Conservation (phyloP, 106 monocot species). For the Dioscorea alata region DNA sequence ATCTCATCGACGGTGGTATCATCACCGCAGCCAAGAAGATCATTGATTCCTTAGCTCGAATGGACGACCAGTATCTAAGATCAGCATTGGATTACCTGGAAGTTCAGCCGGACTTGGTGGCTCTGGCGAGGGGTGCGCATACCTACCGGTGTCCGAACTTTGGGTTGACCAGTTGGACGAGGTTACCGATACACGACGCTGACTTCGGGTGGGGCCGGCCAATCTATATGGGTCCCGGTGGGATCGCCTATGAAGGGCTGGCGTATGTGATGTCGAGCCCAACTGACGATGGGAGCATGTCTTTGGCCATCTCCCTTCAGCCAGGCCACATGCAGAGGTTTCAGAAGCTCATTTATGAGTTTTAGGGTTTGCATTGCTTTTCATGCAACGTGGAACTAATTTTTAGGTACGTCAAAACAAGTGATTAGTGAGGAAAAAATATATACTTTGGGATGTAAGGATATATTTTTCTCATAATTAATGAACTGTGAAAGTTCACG, state of each 20-base stretch:
- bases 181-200: constrained; percentile 71
- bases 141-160: constrained; percentile 71
- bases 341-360: constrained; percentile 48
- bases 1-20: constrained; percentile 11
- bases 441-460: too few relatives aligned
- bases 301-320: constrained; percentile 77
- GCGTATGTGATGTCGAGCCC: constrained; percentile 66
- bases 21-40: constrained; percentile 26
- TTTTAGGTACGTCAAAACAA: too few relatives aligned
- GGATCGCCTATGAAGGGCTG: constrained; percentile 67
- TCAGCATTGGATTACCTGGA: constrained; percentile 88
- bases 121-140: constrained; percentile 63
- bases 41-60: constrained; percentile 42
- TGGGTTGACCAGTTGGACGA: constrained; percentile 76
- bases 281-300: constrained; percentile 57
- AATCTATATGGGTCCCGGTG: constrained; percentile 75
- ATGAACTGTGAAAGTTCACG: too few relatives aligned
- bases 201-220: constrained; percentile 95
- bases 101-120: constrained; percentile 63
- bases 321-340: constrained; percentile 66
- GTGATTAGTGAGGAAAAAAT: too few relatives aligned
- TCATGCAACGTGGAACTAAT: too few relatives aligned
- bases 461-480: too few relatives aligned
- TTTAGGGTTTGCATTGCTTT: constrained; percentile 10
- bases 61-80: constrained; percentile 69